These are phyloP conservation scores for Chondrus crispus DNA, from an alignment of 23 red algal species.

Conservation along the genomic window DNA sequence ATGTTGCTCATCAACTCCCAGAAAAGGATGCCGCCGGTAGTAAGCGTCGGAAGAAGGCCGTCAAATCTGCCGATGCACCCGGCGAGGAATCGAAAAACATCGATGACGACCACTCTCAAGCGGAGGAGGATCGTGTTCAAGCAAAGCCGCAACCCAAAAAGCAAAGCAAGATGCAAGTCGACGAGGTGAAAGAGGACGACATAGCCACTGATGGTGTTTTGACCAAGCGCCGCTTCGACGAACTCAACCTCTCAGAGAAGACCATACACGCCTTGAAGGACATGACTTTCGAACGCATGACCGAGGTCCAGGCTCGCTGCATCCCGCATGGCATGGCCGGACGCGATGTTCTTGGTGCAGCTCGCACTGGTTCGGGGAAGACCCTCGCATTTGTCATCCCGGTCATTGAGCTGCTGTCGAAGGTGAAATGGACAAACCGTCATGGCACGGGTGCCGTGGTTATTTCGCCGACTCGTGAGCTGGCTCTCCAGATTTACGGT, in stretches of 20 bases:
- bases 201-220: constrained; percentile 71
- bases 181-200: constrained; percentile 22
- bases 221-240: constrained; percentile 77
- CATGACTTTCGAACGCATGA: constrained; percentile 95
- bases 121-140: background rate
- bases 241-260: constrained; percentile 73
- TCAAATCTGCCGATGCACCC: background rate
- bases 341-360: constrained; percentile 90
- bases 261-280: constrained; percentile 60
- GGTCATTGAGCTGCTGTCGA: constrained; percentile 83
- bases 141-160: background rate
- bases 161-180: constrained; percentile 46
- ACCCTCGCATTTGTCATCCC: constrained; percentile 97
- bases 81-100: background rate
- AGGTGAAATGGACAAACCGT: constrained; percentile 89
- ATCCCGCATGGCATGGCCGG: constrained; percentile 93
- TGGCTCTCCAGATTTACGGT: constrained; percentile 94
- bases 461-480: constrained; percentile 93
- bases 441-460: constrained; percentile 93
- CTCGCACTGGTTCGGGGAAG: constrained; percentile 95
- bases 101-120: background rate
- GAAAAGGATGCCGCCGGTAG: background rate
- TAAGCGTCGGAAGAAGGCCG: background rate
- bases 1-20: background rate
- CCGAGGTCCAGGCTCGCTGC: constrained; percentile 88